Evolutionary conservation across 2,329 filamentous ascomycete species (phyloP).

Genomic region (Purpureocillium lavendulum): DNA sequence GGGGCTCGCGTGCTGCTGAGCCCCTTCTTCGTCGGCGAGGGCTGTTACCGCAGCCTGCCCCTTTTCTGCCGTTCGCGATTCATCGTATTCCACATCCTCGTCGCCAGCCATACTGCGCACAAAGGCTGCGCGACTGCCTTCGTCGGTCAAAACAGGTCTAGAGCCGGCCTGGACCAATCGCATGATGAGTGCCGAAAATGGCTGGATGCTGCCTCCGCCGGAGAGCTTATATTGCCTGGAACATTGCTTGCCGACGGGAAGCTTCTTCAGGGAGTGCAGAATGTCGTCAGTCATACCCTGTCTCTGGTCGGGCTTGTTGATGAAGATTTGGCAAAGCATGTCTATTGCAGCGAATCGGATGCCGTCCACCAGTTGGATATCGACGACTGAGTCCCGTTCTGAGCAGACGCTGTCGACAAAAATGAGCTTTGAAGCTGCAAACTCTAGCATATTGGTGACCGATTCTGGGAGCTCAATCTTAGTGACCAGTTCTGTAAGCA

Average conservation of each 20-base stretch:
- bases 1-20: conserved; percentile 43
- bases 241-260: conserved; percentile 84
- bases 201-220: conserved; percentile 82
- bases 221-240: conserved; percentile 86
- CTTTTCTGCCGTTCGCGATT: conserved; percentile 13
- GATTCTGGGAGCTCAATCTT: conserved; percentile 81
- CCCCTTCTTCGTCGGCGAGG: conserved; percentile 45
- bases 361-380: conserved; percentile 78
- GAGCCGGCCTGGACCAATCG: conserved; percentile 87
- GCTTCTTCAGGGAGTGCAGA: conserved; percentile 80
- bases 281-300: conserved; percentile 85
- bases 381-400: conserved; percentile 83
- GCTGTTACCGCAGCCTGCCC: conserved; percentile 30
- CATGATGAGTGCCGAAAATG: conserved; percentile 92
- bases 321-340: conserved; percentile 83
- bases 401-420: conserved; percentile 88
- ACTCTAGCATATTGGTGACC: conserved; percentile 76
- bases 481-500: conserved; percentile 69
- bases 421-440: conserved; percentile 71
- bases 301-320: conserved; percentile 75
- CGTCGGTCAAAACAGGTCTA: conserved; percentile 44
- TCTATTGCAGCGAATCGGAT: conserved; percentile 88
- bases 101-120: conserved; percentile 32
- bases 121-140: conserved; percentile 20
- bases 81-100: conserved; percentile 25